A percentile compares a stretch with the other conserved stretches of the same genome.
Conservation (phyloP, 208 protist genomes). For the Crithidia mellificae region DNA sequence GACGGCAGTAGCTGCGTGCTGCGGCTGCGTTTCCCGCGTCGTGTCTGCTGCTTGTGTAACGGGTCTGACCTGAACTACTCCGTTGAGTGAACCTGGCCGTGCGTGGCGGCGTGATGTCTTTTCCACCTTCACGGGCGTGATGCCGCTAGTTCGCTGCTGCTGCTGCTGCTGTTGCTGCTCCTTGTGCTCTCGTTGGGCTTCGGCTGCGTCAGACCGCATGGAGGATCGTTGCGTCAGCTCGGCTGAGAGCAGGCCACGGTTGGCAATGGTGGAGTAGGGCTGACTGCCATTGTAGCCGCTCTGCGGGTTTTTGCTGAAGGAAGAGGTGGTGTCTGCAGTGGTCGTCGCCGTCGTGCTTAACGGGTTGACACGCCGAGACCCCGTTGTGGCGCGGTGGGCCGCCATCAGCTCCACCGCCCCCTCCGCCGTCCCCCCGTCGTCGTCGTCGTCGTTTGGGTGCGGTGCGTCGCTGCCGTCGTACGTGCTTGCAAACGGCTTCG, state of each 20-base stretch:
- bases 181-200: not conserved
- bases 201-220: not conserved
- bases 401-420: too few relatives aligned
- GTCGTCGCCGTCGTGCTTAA: too few relatives aligned
- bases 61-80: too few relatives aligned
- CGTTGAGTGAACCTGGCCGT: too few relatives aligned
- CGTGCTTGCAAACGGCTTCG: conserved; percentile 5
- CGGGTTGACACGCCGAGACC: too few relatives aligned
- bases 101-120: too few relatives aligned
- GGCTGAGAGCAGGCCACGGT: conserved; percentile 1
- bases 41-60: too few relatives aligned
- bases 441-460: not conserved
- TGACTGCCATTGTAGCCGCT: conserved; percentile 1
- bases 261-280: not conserved
- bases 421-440: not conserved
- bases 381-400: too few relatives aligned
- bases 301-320: conserved; percentile 4
- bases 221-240: conserved; percentile 13
- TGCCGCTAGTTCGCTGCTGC: too few relatives aligned
- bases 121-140: too few relatives aligned
- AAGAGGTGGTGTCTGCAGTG: not conserved
- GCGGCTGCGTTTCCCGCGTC: too few relatives aligned
- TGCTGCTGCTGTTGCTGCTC: not conserved
- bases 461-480: not conserved
- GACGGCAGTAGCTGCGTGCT: not conserved